Percentiles rank a stretch among this genome's conserved stretches.
These are phyloP conservation scores for Colletotrichum tanaceti DNA, from an alignment of 2,329 filamentous ascomycete species.

Conservation along the genomic window DNA sequence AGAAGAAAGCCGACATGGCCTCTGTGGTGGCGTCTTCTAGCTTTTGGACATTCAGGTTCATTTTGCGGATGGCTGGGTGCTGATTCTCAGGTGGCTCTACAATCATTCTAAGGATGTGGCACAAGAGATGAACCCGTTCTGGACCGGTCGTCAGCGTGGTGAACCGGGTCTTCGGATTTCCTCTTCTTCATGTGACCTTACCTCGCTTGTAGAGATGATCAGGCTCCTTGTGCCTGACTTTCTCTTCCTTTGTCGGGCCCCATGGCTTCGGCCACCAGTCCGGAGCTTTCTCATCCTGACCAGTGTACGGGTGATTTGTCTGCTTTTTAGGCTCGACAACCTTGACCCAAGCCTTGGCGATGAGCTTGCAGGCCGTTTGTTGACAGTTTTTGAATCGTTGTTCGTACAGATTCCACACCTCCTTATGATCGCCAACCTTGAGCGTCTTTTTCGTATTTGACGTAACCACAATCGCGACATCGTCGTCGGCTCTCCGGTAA, in stretches of 20 bases:
- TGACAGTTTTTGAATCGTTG: conserved; percentile 74
- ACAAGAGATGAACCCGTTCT: conserved; percentile 70
- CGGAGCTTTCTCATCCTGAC: conserved; percentile 70
- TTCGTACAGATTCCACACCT: conserved; percentile 70
- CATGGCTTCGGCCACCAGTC: conserved; percentile 75
- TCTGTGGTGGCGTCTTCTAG: conserved; percentile 70
- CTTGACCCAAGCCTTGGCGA: conserved; percentile 82
- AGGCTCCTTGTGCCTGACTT: conserved; percentile 76
- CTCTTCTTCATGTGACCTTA: conserved; percentile 49
- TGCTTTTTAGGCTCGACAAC: conserved; percentile 82
- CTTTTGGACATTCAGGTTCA: conserved; percentile 64
- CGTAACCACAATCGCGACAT: conserved; percentile 54
- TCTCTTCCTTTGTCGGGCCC: conserved; percentile 62
- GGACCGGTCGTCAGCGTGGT: conserved; percentile 34
- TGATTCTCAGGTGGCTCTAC: conserved; percentile 62
- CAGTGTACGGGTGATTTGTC: conserved; percentile 77
- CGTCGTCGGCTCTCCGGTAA: conserved; percentile 57
- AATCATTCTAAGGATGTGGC: conserved; percentile 70
- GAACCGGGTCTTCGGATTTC: neutral
- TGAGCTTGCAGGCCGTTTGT: conserved; percentile 77
- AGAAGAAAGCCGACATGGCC: conserved; percentile 68
- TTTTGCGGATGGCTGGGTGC: conserved; percentile 63
- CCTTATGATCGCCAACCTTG: conserved; percentile 64
- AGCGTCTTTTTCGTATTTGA: conserved; percentile 57
- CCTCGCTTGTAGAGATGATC: conserved; percentile 78